Conservation (phyloP, 2,329 filamentous ascomycete species). For the Pyrenophora graminea region DNA sequence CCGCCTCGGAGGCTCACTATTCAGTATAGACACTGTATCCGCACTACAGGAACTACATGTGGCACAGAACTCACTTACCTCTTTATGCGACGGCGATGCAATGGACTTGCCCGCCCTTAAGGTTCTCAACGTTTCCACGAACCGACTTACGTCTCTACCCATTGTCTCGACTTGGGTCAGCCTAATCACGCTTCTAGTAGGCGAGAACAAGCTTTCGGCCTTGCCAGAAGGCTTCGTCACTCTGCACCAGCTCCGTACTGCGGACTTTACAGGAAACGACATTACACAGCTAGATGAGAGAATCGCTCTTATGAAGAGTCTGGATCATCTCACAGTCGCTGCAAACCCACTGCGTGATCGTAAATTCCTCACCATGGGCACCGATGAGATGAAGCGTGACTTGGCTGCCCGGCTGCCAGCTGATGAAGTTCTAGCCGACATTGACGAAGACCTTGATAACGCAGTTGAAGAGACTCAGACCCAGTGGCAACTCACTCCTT, state of each 20-base stretch:
- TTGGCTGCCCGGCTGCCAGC: slow-evolving; percentile 67
- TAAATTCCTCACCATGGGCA: slow-evolving; percentile 79
- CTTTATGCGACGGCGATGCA: slow-evolving; percentile 52
- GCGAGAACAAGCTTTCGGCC: slow-evolving; percentile 77
- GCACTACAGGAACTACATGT: slow-evolving; percentile 77
- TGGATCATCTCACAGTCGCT: slow-evolving; percentile 75
- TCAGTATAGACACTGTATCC: slow-evolving; percentile 64
- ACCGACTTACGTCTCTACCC: slow-evolving; percentile 74
- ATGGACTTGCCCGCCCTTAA: slow-evolving; percentile 74
- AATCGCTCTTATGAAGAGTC: slow-evolving; percentile 76
- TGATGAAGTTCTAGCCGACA: slow-evolving; percentile 7
- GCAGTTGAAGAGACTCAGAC: slow-evolving; percentile 8
- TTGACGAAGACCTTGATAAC: slow-evolving; percentile 11
- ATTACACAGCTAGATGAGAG: slow-evolving; percentile 75
- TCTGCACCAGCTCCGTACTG: slow-evolving; percentile 71
- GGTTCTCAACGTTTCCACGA: slow-evolving; percentile 76
- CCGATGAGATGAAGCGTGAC: slow-evolving; percentile 78
- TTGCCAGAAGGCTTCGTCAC: slow-evolving; percentile 77
- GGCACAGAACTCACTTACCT: slow-evolving; percentile 72
- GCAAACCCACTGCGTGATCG: slow-evolving; percentile 92
- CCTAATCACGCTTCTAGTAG: slow-evolving; percentile 73
- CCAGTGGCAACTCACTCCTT: slow-evolving; percentile 39
- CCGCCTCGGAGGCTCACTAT: slow-evolving; percentile 70
- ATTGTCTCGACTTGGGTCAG: slow-evolving; percentile 74
- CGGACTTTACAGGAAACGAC: slow-evolving; percentile 85